Evolutionary conservation across 768 basidiomycete species (phyloP).

Genomic region (Boletus sp.): DNA sequence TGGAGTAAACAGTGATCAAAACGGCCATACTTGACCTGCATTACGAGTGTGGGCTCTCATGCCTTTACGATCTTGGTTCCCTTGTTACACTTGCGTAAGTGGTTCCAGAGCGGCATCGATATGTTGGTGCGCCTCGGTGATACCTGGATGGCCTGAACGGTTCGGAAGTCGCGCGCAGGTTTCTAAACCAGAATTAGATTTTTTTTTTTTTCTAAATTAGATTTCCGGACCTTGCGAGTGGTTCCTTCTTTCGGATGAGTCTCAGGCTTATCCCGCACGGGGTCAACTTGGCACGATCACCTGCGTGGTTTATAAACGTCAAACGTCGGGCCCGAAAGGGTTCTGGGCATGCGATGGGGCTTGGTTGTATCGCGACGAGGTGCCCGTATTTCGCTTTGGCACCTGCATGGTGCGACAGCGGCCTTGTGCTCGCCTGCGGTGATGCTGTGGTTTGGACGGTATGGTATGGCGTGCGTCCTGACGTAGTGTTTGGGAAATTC

Average conservation of each 20-base stretch:
- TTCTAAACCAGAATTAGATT: slow-evolving; percentile 6
- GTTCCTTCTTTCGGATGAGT: background rate
- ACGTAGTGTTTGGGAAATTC: slow-evolving; percentile 11
- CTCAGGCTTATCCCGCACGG: slow-evolving; percentile 4
- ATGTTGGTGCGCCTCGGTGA: slow-evolving; percentile 16
- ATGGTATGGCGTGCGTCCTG: slow-evolving; percentile 2
- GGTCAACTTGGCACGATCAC: background rate
- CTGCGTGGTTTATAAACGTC: background rate
- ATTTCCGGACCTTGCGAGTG: background rate
- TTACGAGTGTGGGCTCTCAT: background rate
- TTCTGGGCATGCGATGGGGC: background rate
- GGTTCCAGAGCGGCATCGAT: background rate
- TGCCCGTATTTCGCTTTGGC: background rate
- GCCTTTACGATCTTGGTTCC: background rate
- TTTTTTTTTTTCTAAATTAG: slow-evolving; percentile 9
- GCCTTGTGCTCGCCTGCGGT: slow-evolving; percentile 3
- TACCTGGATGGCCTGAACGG: background rate
- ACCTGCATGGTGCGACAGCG: background rate
- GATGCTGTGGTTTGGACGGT: slow-evolving; percentile 3
- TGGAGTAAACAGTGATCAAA: slow-evolving; percentile 8
- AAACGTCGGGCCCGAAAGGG: slow-evolving; percentile 10
- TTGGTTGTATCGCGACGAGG: background rate
- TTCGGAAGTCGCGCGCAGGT: background rate
- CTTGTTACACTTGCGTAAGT: slow-evolving; percentile 7
- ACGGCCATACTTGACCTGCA: background rate